These are phyloP conservation scores for Tricholoma matsutake DNA, from an alignment of 768 basidiomycete genomes.

Conservation along the genomic window DNA sequence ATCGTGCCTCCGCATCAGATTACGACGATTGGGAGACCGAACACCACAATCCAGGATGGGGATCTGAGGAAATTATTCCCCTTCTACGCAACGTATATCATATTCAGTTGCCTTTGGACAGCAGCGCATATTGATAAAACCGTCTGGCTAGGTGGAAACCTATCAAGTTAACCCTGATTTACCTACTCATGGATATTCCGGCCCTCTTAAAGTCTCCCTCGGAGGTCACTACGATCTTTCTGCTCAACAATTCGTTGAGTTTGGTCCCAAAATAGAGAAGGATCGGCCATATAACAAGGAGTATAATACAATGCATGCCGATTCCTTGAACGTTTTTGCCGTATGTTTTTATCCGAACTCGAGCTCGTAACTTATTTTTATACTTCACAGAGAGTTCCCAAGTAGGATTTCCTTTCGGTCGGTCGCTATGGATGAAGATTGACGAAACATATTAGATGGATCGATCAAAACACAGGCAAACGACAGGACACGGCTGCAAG, in stretches of 20 bases:
- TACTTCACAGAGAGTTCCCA: constrained; percentile 46
- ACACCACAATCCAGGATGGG: constrained; percentile 58
- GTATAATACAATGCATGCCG: constrained; percentile 19
- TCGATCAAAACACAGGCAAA: constrained; percentile 46
- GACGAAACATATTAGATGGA: constrained; percentile 41
- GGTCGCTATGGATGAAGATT: neutral
- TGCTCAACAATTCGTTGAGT: neutral
- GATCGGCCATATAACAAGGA: constrained; percentile 41
- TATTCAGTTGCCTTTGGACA: neutral
- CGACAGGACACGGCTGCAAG: constrained; percentile 49
- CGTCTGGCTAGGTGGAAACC: constrained; percentile 35
- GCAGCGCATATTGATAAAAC: neutral
- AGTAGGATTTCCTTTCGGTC: constrained; percentile 27
- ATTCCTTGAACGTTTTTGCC: no score
- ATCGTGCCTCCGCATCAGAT: constrained; percentile 57
- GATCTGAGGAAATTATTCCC: constrained; percentile 53
- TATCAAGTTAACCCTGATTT: constrained; percentile 25
- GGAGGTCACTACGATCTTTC: constrained; percentile 44
- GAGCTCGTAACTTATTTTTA: neutral
- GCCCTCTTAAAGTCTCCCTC: constrained; percentile 50
- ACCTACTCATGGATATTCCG: constrained; percentile 44
- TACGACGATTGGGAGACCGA: constrained; percentile 60
- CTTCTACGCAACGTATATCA: constrained; percentile 49
- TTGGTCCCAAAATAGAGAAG: no score
- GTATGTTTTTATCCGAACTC: no score